A percentile compares a stretch with the other conserved stretches of the same genome.
These are phyloP conservation scores for Pseudocercospora fuligena DNA, from an alignment of 2,329 filamentous ascomycete species.

Conservation along the genomic window DNA sequence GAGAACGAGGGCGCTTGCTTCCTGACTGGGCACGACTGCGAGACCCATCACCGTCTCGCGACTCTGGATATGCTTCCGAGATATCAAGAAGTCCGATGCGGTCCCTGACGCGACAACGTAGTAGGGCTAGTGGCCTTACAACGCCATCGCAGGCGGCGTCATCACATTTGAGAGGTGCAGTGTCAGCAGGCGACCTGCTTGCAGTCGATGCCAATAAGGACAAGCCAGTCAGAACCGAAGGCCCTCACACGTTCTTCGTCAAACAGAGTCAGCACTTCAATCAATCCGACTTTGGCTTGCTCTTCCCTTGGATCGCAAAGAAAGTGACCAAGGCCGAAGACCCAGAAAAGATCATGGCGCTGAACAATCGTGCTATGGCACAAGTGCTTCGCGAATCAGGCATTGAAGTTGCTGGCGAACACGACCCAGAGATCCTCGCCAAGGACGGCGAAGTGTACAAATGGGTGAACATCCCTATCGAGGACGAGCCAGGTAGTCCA, in stretches of 20 bases:
- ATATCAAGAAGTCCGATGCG: constrained; percentile 29
- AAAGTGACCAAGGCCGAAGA: constrained; percentile 63
- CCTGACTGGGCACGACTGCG: constrained; percentile 39
- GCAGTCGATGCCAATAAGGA: constrained; percentile 7
- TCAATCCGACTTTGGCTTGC: constrained; percentile 80
- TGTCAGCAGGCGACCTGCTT: not conserved
- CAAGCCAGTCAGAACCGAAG: constrained; percentile 23
- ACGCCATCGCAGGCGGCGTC: constrained; percentile 29
- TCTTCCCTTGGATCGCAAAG: constrained; percentile 72
- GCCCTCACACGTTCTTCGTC: constrained; percentile 76
- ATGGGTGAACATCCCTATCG: constrained; percentile 35
- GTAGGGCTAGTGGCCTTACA: constrained; percentile 30
- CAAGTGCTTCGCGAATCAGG: constrained; percentile 63
- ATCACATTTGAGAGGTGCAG: constrained; percentile 3
- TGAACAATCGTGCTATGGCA: constrained; percentile 83
- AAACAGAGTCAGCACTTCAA: constrained; percentile 75
- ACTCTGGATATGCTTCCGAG: constrained; percentile 41
- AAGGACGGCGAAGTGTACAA: constrained; percentile 29
- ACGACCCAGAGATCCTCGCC: constrained; percentile 47
- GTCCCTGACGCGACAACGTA: constrained; percentile 30
- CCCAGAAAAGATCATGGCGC: constrained; percentile 76
- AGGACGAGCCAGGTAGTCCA: constrained; percentile 28
- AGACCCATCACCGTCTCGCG: constrained; percentile 37
- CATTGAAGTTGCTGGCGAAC: constrained; percentile 47
- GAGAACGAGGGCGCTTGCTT: constrained; percentile 35